Base-by-base conservation (phyloP, 202 grass and related monocot species). In the Zoysia matrella region DNA sequence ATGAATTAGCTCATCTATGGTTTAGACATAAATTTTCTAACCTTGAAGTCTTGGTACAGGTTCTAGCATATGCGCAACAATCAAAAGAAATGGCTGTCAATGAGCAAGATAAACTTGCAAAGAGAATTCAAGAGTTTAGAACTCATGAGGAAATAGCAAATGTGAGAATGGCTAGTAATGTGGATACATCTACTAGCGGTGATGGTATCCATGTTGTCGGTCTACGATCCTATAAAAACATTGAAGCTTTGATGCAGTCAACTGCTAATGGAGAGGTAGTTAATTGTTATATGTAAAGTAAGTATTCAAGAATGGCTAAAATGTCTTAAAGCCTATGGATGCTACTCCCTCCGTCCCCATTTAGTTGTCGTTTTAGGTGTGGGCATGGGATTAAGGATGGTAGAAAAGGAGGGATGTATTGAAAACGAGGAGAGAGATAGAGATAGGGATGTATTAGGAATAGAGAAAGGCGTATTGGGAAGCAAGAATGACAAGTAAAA, bases 131-230 rank as follows among this genome's bases (percentile, higher is more conserved):
- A 22, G 22, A 22, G 22, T 22, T 22, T 22, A 22, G 22, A 22
- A 22, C 22, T 22, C 22, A 22, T 22, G 22, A 22, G 22, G 22
- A 22, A 22, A 22, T 22, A 22, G 22, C 22, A 22, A 22, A 22
- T 22, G 22, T 22, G 22, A 22, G 22, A 22, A 22, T 22, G 22
- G 85, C 81, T 47, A 95, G 90, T 83, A 94, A 95, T 65, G 71
- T 87, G 61, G 91, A 93, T 57, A 88, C 92, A 67, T 93, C 95
- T 75, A 91, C 88, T 67, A 93, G 88, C 54, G 92, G 92, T 82
- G 92, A 95, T 88, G 95, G 95, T 47, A 95, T 98, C 65, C 92
- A 94, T 91, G 82, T 98, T 82, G 88, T 95, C 72, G 95, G 95
- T 74, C 86, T 93, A 84, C 90, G 87, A 53, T 93, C 95, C 39